Conservation (phyloP, 805 yeast genomes). For the Metschnikowia sp. region DNA sequence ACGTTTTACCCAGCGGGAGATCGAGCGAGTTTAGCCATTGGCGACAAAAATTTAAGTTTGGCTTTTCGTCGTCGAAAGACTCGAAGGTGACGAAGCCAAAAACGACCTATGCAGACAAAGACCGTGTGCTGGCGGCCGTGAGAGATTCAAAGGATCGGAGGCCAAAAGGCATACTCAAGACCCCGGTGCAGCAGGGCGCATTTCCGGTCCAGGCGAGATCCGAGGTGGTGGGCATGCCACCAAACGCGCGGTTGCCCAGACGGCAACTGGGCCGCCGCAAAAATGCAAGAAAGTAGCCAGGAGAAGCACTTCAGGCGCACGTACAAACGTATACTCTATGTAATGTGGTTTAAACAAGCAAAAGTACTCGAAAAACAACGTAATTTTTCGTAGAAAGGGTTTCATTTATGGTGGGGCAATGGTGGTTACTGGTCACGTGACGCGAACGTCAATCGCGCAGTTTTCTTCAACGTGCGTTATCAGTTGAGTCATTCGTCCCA, state of each 20-base stretch:
- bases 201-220: background rate
- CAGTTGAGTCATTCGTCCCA: background rate
- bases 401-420: too few species aligned
- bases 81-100: slow-evolving; percentile 4
- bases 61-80: slow-evolving; percentile 3
- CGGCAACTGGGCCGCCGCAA: background rate
- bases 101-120: background rate
- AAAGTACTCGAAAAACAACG: background rate
- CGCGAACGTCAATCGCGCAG: background rate
- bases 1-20: background rate
- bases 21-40: background rate
- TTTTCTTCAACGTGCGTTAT: background rate
- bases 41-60: background rate
- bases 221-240: background rate
- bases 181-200: background rate
- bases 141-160: background rate
- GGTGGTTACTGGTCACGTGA: background rate
- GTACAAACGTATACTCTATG: background rate
- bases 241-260: background rate
- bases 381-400: too few species aligned
- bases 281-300: background rate
- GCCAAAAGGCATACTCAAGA: slow-evolving; percentile 8
- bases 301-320: background rate
- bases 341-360: background rate
- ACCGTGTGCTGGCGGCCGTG: background rate